Base-by-base conservation (phyloP, 352 stramenopile species). In the Pythium coloratum region DNA sequence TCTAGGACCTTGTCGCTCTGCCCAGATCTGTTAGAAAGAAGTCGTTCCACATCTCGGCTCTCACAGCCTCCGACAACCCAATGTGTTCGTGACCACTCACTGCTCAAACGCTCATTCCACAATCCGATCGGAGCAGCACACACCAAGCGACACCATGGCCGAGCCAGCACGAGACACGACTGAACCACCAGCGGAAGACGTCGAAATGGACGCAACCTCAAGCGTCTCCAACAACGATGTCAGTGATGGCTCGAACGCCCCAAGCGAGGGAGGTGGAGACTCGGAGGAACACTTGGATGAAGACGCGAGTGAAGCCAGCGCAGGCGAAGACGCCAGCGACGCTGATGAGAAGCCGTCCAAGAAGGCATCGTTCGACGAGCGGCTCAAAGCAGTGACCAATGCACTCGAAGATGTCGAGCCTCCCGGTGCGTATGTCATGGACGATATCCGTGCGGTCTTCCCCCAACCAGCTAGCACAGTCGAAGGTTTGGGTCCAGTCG, bases 401-500 rank as follows among this genome's bases (percentile, higher is more conserved):
- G 38, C 38, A 18, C 38, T 44, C 9, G 10, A 44, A 4, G 38
- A 44, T 44, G 38, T 44, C 9, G 38, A 44, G 38, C 13, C 38
- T 6, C 38, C 38, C 9, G 38, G 38, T 6, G 13, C 13, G 38
- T 44, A 44, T 9, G 38, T 44, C 38, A 9, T 44, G 1, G 9
- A 44, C 16, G 38, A 18, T 13, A 44, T 44, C 12, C 24, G 33
- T 36, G 16, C 50, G 3, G 3, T 51, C 24, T 70, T 64, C n/a
- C 62, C 62, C 6, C 12, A 40, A 8, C 62, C 62, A 14, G 42
- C 40, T 0, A 56, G 67, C 12, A 34, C 49, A 0, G 56, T 70
- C 1, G 50, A 66, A 13, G 62, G 58, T 6, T 10, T 67, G 0
- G 67, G 67, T 1, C 40, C 55, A 6, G 32, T 74, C 18, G 6